phyloP scores from a whole-genome alignment of 495 filamentous ascomycete genomes.

The Viridothelium virens region DNA sequence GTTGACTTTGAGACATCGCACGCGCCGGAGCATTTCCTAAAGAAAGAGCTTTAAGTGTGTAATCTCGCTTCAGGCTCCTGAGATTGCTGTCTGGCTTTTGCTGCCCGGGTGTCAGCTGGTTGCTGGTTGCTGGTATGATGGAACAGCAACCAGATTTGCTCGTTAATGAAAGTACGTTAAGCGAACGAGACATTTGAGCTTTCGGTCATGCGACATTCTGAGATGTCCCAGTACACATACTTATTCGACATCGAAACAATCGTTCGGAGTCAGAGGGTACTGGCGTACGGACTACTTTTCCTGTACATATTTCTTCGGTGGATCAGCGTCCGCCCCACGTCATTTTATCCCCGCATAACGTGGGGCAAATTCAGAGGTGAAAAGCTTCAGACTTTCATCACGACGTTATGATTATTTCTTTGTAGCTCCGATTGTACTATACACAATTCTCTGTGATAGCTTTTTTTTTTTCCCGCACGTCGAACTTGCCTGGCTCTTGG shows the following conservation, averaged over 20 bases:
- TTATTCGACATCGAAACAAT: too few relatives aligned
- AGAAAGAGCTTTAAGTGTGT: constrained; percentile 36
- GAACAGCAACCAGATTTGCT: too few relatives aligned
- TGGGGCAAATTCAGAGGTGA: background rate
- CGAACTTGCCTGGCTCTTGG: background rate
- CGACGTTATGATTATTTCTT: background rate
- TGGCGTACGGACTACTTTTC: background rate
- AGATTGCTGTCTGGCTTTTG: too few relatives aligned
- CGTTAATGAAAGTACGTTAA: too few relatives aligned
- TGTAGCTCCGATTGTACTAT: background rate
- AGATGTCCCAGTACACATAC: too few relatives aligned
- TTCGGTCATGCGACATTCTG: too few relatives aligned
- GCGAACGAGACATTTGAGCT: too few relatives aligned
- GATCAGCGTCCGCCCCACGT: background rate
- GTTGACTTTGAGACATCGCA: constrained; percentile 98
- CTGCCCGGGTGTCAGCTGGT: too few relatives aligned
- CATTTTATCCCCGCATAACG: constrained; percentile 1
- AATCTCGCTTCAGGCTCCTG: too few relatives aligned
- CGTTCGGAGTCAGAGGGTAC: background rate
- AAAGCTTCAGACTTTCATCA: background rate
- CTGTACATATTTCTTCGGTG: background rate
- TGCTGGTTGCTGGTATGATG: too few relatives aligned
- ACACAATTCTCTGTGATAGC: background rate
- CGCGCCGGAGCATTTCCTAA: constrained; percentile 57
- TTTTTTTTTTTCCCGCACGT: background rate